A percentile compares a stretch with the other conserved stretches of the same genome.
phyloP scores from a whole-genome alignment of 768 basidiomycete species.

The Macrolepiota albuminosa region DNA sequence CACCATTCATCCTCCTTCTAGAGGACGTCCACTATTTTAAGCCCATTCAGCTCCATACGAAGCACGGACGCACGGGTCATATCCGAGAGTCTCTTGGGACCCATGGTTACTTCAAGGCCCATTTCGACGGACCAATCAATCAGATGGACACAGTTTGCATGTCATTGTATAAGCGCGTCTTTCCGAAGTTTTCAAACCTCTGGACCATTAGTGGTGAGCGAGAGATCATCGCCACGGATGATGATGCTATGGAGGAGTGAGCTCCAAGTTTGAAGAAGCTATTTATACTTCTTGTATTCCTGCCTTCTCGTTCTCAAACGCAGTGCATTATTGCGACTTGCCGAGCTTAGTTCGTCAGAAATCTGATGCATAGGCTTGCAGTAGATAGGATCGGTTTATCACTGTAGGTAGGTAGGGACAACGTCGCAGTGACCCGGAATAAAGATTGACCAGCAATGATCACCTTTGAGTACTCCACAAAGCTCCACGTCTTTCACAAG shows the following conservation, averaged over 20 bases:
- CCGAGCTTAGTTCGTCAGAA: neutral
- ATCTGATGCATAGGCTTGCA: neutral
- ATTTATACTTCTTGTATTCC: neutral
- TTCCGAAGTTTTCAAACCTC: slow-evolving; percentile 75
- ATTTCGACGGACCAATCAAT: slow-evolving; percentile 88
- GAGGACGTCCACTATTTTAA: slow-evolving; percentile 92
- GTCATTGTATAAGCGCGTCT: slow-evolving; percentile 92
- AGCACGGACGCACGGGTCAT: slow-evolving; percentile 85
- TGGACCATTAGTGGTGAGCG: slow-evolving; percentile 32
- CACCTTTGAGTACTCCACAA: neutral
- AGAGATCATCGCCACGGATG: slow-evolving; percentile 8
- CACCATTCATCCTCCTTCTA: slow-evolving; percentile 18
- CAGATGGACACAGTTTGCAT: slow-evolving; percentile 98
- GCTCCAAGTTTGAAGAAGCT: neutral
- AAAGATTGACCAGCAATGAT: neutral
- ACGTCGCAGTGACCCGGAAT: neutral
- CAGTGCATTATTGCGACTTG: neutral
- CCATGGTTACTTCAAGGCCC: slow-evolving; percentile 96
- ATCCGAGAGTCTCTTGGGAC: slow-evolving; percentile 91
- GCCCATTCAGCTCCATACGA: slow-evolving; percentile 90
- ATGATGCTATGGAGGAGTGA: slow-evolving; percentile 40
- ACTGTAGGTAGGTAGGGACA: neutral
- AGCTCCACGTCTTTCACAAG: neutral
- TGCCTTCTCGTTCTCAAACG: neutral
- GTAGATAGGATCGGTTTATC: neutral